Evolutionary conservation across 257 asterid genomes (phyloP).

Genomic region (Avicennia marina): DNA sequence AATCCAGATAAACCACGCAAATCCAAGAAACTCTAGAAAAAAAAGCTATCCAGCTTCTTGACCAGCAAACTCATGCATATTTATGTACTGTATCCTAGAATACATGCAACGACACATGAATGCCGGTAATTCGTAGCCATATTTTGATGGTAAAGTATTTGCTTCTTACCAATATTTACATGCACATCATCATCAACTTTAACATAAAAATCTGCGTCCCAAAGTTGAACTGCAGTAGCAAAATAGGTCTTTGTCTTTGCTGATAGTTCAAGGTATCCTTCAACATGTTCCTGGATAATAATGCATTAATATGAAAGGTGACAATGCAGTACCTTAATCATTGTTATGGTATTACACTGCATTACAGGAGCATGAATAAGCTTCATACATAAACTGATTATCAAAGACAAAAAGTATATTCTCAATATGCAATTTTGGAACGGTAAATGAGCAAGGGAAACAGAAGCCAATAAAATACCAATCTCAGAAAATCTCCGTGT

Average conservation of each 20-base stretch:
- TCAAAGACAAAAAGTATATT: not conserved
- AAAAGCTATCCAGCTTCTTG: no score
- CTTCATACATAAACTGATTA: not conserved
- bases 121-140: no score
- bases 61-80: no score
- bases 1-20: no score
- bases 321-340: not conserved
- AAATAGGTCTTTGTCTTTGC: conserved; percentile 82
- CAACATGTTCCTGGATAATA: conserved; percentile 67
- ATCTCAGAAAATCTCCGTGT: conserved; percentile 82
- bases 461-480: conserved; percentile 36
- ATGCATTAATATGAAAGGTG: not conserved
- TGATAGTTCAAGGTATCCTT: conserved; percentile 93
- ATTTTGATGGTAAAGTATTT: no score
- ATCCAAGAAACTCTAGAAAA: no score
- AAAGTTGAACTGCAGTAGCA: conserved; percentile 65
- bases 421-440: not conserved
- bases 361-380: not conserved
- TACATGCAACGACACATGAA: no score
- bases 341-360: not conserved
- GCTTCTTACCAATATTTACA: conserved; percentile 67
- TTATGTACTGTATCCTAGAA: no score
- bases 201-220: conserved; percentile 91
- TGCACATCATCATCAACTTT: conserved; percentile 95
- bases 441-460: conserved; percentile 1